phyloP scores from a whole-genome alignment of 2,329 filamentous ascomycete genomes.

The Colletotrichum kahawae region DNA sequence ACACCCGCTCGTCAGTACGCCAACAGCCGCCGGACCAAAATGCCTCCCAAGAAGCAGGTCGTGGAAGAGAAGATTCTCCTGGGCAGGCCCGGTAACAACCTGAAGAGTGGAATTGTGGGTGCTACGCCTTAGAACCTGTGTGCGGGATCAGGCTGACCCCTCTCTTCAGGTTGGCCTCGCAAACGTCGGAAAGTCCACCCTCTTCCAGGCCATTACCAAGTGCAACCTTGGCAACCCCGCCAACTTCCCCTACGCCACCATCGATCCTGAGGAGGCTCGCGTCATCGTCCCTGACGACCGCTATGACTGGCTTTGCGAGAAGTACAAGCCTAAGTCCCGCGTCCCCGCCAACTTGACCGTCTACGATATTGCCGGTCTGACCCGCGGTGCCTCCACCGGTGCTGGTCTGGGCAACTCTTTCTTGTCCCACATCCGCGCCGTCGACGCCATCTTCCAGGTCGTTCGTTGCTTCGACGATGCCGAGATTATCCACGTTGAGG shows the following conservation, averaged over 20 bases:
- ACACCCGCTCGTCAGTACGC: conserved; percentile 61
- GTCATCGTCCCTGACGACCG: conserved; percentile 96
- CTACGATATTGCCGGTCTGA: conserved; percentile 98
- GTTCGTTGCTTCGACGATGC: conserved; percentile 98
- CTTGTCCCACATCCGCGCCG: conserved; percentile 96
- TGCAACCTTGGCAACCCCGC: conserved; percentile 96
- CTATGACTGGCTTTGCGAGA: conserved; percentile 93
- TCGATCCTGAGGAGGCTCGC: conserved; percentile 97
- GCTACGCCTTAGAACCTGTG: conserved; percentile 42
- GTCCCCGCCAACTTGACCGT: conserved; percentile 98
- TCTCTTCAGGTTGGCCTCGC: conserved; percentile 84
- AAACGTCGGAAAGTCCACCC: conserved; percentile 98
- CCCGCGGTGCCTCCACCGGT: conserved; percentile 93
- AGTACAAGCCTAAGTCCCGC: conserved; percentile 96
- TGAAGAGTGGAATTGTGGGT: conserved; percentile 98
- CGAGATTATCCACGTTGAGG: conserved; percentile 99
- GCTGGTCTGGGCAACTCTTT: conserved; percentile 97
- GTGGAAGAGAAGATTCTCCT: conserved; percentile 96
- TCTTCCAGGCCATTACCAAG: conserved; percentile 99
- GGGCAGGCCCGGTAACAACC: conserved; percentile 93
- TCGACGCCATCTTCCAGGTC: conserved; percentile 97
- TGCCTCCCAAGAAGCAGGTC: conserved; percentile 93
- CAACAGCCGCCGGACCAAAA: conserved; percentile 69
- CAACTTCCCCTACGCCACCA: conserved; percentile 99
- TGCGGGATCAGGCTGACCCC: conserved; percentile 28